These are phyloP conservation scores for Schizothecium vesticola DNA, from an alignment of 495 filamentous ascomycete species.

Conservation along the genomic window DNA sequence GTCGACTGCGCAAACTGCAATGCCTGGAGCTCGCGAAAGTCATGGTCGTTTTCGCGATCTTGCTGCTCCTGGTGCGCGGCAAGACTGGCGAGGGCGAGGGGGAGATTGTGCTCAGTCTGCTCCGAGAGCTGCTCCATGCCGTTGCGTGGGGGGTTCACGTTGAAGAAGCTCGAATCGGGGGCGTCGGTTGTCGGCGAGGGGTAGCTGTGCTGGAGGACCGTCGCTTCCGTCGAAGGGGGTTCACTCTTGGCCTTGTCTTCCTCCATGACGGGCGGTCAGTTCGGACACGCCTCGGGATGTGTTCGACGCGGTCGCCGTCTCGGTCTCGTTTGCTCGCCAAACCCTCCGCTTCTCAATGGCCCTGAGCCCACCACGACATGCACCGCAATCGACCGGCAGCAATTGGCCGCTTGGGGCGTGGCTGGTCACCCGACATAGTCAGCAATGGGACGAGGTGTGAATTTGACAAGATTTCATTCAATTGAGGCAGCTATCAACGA, in stretches of 20 bases:
- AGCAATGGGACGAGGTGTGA: conserved; percentile 13
- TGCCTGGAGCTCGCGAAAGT: conserved; percentile 8
- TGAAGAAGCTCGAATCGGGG: conserved; percentile 26
- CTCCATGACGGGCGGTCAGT: conserved; percentile 1
- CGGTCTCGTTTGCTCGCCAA: not conserved
- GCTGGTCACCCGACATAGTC: conserved; percentile 14
- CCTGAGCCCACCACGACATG: not conserved
- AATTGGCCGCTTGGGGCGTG: not conserved
- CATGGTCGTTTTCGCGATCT: conserved; percentile 17
- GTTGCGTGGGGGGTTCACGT: conserved; percentile 19
- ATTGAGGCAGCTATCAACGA: conserved; percentile 12
- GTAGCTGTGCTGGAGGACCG: conserved; percentile 25
- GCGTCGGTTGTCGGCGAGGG: conserved; percentile 25
- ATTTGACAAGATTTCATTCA: conserved; percentile 7
- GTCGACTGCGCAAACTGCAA: conserved; percentile 21
- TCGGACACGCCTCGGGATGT: not conserved
- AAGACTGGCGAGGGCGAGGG: conserved; percentile 9
- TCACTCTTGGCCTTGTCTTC: conserved; percentile 20
- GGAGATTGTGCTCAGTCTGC: conserved; percentile 15
- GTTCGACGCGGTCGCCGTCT: not conserved
- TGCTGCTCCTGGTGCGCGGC: conserved; percentile 22
- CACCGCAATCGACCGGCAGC: not conserved
- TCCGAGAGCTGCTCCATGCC: conserved; percentile 18
- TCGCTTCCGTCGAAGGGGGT: conserved; percentile 16
- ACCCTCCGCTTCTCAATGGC: not conserved